Evolutionary conservation across 2,329 filamentous ascomycete genomes (phyloP).

Genomic region (Bretziella fagacearum): DNA sequence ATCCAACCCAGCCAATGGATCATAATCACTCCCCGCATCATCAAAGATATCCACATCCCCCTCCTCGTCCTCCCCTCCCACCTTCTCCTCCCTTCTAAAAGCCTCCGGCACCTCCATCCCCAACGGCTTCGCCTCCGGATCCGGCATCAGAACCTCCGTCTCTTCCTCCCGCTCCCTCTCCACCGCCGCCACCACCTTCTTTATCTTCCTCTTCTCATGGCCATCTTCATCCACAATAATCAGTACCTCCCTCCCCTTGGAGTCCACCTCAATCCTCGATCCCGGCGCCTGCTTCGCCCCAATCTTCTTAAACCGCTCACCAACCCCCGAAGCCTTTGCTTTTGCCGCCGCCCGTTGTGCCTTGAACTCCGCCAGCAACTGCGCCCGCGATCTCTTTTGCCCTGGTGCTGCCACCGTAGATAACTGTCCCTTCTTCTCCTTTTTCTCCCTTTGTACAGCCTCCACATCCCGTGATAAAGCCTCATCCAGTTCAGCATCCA

Average conservation of each 20-base stretch:
- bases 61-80: slow-evolving; percentile 30
- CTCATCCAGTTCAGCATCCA: slow-evolving; percentile 51
- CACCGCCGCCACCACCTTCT: slow-evolving; percentile 18
- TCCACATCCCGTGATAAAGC: slow-evolving; percentile 39
- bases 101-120: slow-evolving; percentile 50
- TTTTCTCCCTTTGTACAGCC: slow-evolving; percentile 33
- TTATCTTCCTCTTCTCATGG: slow-evolving; percentile 47
- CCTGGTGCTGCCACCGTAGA: slow-evolving; percentile 36
- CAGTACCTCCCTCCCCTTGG: slow-evolving; percentile 43
- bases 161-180: slow-evolving; percentile 25
- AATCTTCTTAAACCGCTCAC: slow-evolving; percentile 48
- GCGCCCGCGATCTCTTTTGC: slow-evolving; percentile 46
- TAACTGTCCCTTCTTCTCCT: slow-evolving; percentile 40
- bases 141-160: slow-evolving; percentile 30
- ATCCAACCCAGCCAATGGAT: slow-evolving; percentile 42
- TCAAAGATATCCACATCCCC: slow-evolving; percentile 49
- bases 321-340: slow-evolving; percentile 29
- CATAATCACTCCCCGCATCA: slow-evolving; percentile 48
- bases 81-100: slow-evolving; percentile 31
- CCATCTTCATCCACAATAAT: slow-evolving; percentile 51
- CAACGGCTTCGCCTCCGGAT: slow-evolving; percentile 38
- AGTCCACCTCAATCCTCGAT: slow-evolving; percentile 43
- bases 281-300: slow-evolving; percentile 36
- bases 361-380: slow-evolving; percentile 51
- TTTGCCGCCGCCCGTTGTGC: slow-evolving; percentile 44